Evolutionary conservation across 495 filamentous ascomycete genomes (phyloP), one percentile per base, ranked within the genome.

Genomic region (Neurospora sp.): DNA sequence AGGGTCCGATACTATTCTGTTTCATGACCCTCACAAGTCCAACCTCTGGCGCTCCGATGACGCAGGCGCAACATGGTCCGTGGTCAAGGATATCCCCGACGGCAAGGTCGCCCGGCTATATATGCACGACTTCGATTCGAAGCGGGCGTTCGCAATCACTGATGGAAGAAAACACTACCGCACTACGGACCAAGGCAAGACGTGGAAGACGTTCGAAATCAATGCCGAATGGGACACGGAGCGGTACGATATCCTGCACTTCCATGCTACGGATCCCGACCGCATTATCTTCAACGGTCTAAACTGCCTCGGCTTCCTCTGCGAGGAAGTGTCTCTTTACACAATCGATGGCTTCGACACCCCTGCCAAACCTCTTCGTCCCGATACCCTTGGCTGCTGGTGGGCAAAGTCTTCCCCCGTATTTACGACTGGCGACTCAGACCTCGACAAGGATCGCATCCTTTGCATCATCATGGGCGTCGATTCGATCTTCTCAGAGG

Each of bases 331-430:
- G 46, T 85, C 90, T 27, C 90, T 87, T 79, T 98, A 97, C 78
- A 98, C 96, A 2, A 90, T 84, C 18, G 89, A 99, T 80, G 92
- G 92, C 70, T 99, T 99, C 83, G 81, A 90, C 54, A 87, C 85
- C 9, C 78, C 84, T 44, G 85, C 88, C 39, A 85, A 91, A 72
- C 76, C 84, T 20, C 84, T 98, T 74, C 86, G 89, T 38, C 84
- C 86, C 39, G 84, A 87, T 62, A 91, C 91, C 3, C 84, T 87
- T 41, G 88, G 90, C 71, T 99, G 96, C 81, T 87, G 90, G 73
- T 99, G 93, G 90, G 96, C 95, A 12, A 91, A 91, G 71, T 88
- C 89, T 14, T 90, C 91, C 23, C 86, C 90, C 8, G 79, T 89
- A 54, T 97, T 98, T 80, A 88, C 85, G n/a, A 88, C 88, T 3